A percentile compares a stretch with the other conserved stretches of the same genome.
Conservation (phyloP, 257 asterid genomes). For the Jacaranda mimosifolia region DNA sequence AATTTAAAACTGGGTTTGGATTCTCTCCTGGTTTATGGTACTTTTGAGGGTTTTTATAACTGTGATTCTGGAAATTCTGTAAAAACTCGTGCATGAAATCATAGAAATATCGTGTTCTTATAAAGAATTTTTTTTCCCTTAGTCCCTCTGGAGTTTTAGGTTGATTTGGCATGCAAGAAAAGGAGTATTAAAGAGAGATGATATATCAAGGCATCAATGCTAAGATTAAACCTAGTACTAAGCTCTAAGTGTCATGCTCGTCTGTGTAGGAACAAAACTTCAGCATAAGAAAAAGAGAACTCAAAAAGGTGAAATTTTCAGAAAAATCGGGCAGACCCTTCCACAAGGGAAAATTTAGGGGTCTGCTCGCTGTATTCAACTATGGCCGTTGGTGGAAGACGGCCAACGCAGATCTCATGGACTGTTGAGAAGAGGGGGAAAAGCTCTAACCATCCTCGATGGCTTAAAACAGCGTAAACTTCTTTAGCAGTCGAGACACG, state of each 20-base stretch:
- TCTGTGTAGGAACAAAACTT: background rate
- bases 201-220: too few species aligned
- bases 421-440: slow-evolving; percentile 78
- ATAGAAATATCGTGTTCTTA: slow-evolving; percentile 27
- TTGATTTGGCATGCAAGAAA: too few species aligned
- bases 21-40: slow-evolving; percentile 12
- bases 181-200: too few species aligned
- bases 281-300: background rate
- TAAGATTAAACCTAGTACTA: background rate
- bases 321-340: slow-evolving; percentile 42
- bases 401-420: slow-evolving; percentile 69
- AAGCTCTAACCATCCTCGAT: slow-evolving; percentile 70
- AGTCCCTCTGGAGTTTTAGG: background rate
- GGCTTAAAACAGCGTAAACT: slow-evolving; percentile 70
- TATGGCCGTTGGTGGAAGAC: slow-evolving; percentile 66
- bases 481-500: slow-evolving; percentile 90
- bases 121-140: background rate
- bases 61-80: slow-evolving; percentile 33
- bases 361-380: slow-evolving; percentile 57
- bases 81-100: slow-evolving; percentile 31
- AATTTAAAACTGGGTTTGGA: slow-evolving; percentile 34
- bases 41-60: slow-evolving; percentile 20
- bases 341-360: slow-evolving; percentile 50
- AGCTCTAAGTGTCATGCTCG: background rate
- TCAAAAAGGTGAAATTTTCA: slow-evolving; percentile 14